Evolutionary conservation across 2,329 filamentous ascomycete species (phyloP).

Genomic region (Aspergillus tanneri): DNA sequence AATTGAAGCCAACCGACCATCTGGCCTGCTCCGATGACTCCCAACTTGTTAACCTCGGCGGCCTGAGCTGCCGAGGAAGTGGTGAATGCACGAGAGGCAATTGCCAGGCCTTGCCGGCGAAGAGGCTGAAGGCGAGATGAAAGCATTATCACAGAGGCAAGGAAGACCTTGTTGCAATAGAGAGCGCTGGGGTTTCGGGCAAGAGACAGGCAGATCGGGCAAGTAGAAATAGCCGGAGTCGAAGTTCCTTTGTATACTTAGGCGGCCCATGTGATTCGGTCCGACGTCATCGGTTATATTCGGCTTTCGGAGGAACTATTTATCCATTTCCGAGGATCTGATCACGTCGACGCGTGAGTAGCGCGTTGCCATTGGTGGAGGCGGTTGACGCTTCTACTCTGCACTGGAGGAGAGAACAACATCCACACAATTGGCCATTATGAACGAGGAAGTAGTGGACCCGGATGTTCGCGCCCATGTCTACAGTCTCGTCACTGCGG

Average conservation of each 20-base stretch:
- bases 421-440: conserved; percentile 25
- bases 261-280: conserved; percentile 27
- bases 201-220: background rate
- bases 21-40: conserved; percentile 91
- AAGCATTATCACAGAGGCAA: conserved; percentile 29
- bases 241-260: background rate
- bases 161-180: background rate
- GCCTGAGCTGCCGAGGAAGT: conserved; percentile 61
- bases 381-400: background rate
- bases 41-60: conserved; percentile 78
- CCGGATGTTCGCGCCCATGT: conserved; percentile 91
- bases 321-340: conserved; percentile 15
- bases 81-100: conserved; percentile 63
- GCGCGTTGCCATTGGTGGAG: conserved; percentile 28
- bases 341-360: conserved; percentile 32
- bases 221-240: background rate
- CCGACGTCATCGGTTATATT: conserved; percentile 35
- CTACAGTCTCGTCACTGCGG: conserved; percentile 88
- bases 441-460: conserved; percentile 65
- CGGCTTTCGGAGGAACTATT: conserved; percentile 23
- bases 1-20: conserved; percentile 64
- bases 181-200: background rate
- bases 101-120: conserved; percentile 34
- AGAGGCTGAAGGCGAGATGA: conserved; percentile 35
- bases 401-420: conserved; percentile 4